phyloP scores from a whole-genome alignment of 768 basidiomycete species.

The Lentinula sp. region DNA sequence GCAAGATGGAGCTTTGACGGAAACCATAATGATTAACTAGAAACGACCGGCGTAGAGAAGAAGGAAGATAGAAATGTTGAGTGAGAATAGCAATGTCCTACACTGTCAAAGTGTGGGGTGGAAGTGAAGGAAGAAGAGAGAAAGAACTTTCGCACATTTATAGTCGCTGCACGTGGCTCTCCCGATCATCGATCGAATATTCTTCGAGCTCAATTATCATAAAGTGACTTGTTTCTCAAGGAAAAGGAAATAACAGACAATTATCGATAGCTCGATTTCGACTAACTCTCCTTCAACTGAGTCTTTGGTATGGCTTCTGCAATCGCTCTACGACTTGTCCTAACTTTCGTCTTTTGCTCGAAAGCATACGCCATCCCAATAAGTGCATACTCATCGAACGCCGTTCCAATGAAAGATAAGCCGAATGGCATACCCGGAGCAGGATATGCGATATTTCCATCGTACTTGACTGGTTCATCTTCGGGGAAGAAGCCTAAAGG shows the following conservation, averaged over 20 bases:
- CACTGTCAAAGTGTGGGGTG: conserved; percentile 5
- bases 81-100: neutral
- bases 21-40: neutral
- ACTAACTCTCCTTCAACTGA: conserved; percentile 18
- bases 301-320: conserved; percentile 51
- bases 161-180: neutral
- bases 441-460: conserved; percentile 40
- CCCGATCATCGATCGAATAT: neutral
- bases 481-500: conserved; percentile 57
- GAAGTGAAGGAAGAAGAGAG: neutral
- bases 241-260: neutral
- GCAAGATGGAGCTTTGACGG: neutral
- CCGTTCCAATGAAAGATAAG: conserved; percentile 55
- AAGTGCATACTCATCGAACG: conserved; percentile 53
- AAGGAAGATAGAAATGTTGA: neutral
- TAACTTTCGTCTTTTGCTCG: conserved; percentile 55
- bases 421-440: conserved; percentile 58
- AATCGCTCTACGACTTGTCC: conserved; percentile 43
- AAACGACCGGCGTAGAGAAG: conserved; percentile 1
- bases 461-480: conserved; percentile 29
- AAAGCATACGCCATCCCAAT: conserved; percentile 58
- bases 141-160: neutral
- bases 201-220: no score
- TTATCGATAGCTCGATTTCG: neutral
- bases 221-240: no score